Percentiles rank a stretch among this genome's conserved stretches.
phyloP scores from a whole-genome alignment of 805 yeast species.

The Candida ipomoeae region DNA sequence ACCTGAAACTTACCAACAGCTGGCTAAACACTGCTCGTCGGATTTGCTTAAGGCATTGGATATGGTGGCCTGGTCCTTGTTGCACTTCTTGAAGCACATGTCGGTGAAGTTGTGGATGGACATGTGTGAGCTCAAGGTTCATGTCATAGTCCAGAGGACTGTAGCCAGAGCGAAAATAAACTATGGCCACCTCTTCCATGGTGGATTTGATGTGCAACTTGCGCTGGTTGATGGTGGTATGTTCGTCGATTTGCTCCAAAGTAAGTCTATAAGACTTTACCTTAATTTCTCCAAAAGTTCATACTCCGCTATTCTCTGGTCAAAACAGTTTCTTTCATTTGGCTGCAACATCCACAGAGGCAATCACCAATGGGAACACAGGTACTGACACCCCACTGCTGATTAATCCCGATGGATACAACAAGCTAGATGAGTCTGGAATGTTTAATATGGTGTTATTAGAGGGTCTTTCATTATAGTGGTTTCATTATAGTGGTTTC shows the following conservation, averaged over 20 bases:
- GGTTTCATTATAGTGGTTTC: too few species aligned
- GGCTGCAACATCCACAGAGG: conserved; percentile 48
- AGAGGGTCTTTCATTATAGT: too few species aligned
- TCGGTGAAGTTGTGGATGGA: conserved; percentile 87
- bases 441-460: too few species aligned
- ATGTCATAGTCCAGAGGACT: conserved; percentile 72
- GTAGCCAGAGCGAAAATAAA: conserved; percentile 87
- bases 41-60: conserved; percentile 45
- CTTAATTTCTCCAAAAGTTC: conserved; percentile 51
- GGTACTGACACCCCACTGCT: too few species aligned
- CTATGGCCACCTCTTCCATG: conserved; percentile 75
- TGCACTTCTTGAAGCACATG: conserved; percentile 85
- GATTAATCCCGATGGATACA: too few species aligned
- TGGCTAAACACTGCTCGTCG: conserved; percentile 71
- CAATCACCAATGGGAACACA: too few species aligned
- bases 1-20: conserved; percentile 72
- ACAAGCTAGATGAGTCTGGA: too few species aligned
- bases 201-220: conserved; percentile 51
- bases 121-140: conserved; percentile 46
- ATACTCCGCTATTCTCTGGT: conserved; percentile 82
- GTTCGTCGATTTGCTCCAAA: conserved; percentile 50
- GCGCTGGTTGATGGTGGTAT: conserved; percentile 41
- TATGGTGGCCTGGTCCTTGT: conserved; percentile 41
- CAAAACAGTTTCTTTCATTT: conserved; percentile 83
- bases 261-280: conserved; percentile 64